Percentiles rank a stretch among this genome's conserved stretches.
phyloP scores from a whole-genome alignment of 2,329 filamentous ascomycete species.

The Penicillium sp. region DNA sequence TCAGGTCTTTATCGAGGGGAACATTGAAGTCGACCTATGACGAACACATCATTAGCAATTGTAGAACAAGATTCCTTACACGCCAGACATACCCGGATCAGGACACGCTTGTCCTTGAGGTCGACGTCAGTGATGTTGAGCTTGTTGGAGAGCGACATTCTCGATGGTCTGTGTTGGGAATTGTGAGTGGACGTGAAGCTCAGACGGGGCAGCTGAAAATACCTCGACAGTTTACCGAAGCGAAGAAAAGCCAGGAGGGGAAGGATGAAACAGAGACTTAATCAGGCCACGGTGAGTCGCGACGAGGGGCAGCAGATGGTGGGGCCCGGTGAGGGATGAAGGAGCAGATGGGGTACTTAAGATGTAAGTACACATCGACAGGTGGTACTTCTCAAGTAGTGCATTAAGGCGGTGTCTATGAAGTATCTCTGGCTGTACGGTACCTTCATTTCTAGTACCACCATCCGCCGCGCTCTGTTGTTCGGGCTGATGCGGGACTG shows the following conservation, averaged over 20 bases:
- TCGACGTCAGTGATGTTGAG: conserved; percentile 94
- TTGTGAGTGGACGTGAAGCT: not conserved
- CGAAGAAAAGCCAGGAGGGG: conserved; percentile 9
- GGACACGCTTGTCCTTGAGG: conserved; percentile 95
- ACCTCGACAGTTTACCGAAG: conserved; percentile 12
- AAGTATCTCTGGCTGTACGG: conserved; percentile 2
- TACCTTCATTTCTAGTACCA: conserved; percentile 9
- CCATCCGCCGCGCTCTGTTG: conserved; percentile 24
- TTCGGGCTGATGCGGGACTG: conserved; percentile 41
- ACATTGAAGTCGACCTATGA: conserved; percentile 98
- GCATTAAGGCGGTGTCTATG: not conserved
- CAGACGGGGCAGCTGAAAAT: conserved; percentile 1
- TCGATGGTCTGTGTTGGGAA: conserved; percentile 17
- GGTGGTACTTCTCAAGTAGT: not conserved
- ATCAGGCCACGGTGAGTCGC: conserved; percentile 26
- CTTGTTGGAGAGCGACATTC: conserved; percentile 98
- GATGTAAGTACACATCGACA: conserved; percentile 5
- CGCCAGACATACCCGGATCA: conserved; percentile 73
- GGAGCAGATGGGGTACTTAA: too few relatives aligned
- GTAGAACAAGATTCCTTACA: conserved; percentile 6
- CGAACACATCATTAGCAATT: conserved; percentile 9
- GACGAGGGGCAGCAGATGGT: conserved; percentile 11
- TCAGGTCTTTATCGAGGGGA: conserved; percentile 84
- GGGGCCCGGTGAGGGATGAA: conserved; percentile 26
- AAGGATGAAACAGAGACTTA: conserved; percentile 10